Evolutionary conservation across 208 protist species (phyloP).

Genomic region (Polymyxa betae): DNA sequence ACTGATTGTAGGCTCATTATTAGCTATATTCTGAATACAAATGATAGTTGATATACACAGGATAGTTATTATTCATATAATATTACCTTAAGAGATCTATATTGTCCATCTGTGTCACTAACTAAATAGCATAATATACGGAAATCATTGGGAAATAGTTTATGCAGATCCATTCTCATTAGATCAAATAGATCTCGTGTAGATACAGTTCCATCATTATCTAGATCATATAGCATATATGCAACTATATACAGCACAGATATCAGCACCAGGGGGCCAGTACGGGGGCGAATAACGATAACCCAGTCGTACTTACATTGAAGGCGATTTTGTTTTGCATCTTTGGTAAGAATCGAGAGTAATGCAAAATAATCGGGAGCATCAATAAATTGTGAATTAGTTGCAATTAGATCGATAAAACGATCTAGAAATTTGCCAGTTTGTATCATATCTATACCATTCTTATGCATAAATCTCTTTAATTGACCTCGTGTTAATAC

Average conservation of each 20-base stretch:
- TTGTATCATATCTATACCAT: background rate
- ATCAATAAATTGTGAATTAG: background rate
- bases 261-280: background rate
- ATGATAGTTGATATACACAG: background rate
- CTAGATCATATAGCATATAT: conserved; percentile 28
- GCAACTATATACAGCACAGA: no score
- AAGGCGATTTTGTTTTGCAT: background rate
- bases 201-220: background rate
- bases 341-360: conserved; percentile 6
- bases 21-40: background rate
- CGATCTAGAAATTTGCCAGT: background rate
- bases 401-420: conserved; percentile 5
- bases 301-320: conserved; percentile 6
- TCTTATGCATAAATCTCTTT: background rate
- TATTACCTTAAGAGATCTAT: background rate
- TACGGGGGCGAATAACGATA: background rate
- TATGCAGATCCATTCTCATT: background rate
- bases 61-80: background rate
- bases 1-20: background rate
- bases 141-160: conserved; percentile 40
- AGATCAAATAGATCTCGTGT: conserved; percentile 28
- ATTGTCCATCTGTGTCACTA: background rate
- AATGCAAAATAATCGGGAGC: conserved; percentile 40
- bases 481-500: conserved; percentile 10
- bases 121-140: conserved; percentile 15